Evolutionary conservation across 2,329 filamentous ascomycete species (phyloP).

Genomic region (Colletotrichum lupini): DNA sequence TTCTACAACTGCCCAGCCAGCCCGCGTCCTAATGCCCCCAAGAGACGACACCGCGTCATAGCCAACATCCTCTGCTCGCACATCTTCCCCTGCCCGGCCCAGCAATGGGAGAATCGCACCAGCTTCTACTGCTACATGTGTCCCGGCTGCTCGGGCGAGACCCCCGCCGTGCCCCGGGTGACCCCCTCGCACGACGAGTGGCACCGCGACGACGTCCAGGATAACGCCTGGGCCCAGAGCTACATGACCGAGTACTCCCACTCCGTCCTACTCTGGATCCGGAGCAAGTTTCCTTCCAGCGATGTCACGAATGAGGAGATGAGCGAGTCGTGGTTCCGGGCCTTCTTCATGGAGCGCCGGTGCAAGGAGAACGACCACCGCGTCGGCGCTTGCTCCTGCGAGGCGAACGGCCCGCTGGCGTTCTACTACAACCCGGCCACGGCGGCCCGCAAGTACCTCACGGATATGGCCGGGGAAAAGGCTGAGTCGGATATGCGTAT

Average conservation of each 20-base stretch:
- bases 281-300: not conserved
- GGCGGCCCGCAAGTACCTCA: slow-evolving; percentile 22
- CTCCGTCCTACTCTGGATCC: slow-evolving; percentile 12
- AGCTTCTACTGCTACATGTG: slow-evolving; percentile 29
- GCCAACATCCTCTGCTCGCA: slow-evolving; percentile 33
- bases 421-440: slow-evolving; percentile 34
- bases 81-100: slow-evolving; percentile 17
- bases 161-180: slow-evolving; percentile 20
- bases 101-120: slow-evolving; percentile 24
- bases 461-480: not conserved
- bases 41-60: slow-evolving; percentile 13
- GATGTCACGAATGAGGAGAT: not conserved
- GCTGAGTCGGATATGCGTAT: not conserved
- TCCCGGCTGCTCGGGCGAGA: slow-evolving; percentile 32
- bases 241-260: slow-evolving; percentile 15
- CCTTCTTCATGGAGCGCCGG: slow-evolving; percentile 26
- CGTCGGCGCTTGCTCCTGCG: slow-evolving; percentile 25
- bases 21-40: not conserved
- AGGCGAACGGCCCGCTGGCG: slow-evolving; percentile 21
- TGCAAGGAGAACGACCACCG: slow-evolving; percentile 33
- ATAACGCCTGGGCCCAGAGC: slow-evolving; percentile 21
- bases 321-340: slow-evolving; percentile 7
- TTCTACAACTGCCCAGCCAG: slow-evolving; percentile 25
- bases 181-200: slow-evolving; percentile 18
- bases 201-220: slow-evolving; percentile 15